Evolutionary conservation across 1,284 basidiomycete genomes (phyloP).

Genomic region (Sanguinoderma infundibulare): DNA sequence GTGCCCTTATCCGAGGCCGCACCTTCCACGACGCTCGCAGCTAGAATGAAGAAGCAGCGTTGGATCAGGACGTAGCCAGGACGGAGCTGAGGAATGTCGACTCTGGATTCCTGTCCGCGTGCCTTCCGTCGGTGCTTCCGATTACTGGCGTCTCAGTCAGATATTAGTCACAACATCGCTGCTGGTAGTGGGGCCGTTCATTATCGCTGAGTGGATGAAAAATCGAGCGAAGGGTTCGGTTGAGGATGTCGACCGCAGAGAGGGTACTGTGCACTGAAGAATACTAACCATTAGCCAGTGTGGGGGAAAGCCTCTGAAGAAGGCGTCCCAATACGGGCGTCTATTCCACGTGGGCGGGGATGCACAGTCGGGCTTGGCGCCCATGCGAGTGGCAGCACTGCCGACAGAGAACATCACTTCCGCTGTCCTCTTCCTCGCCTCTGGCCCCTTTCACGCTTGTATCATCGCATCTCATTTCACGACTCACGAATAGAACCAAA

Average conservation of each 20-base stretch:
- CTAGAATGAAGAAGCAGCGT: not conserved
- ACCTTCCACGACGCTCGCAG: slow-evolving; percentile 12
- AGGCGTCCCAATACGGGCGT: slow-evolving; percentile 1
- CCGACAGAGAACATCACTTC: slow-evolving; percentile 18
- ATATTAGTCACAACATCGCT: no score
- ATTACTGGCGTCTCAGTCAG: no score
- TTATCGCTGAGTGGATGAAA: no score
- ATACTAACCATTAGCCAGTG: no score
- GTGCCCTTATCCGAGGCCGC: slow-evolving; percentile 5
- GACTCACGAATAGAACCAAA: not conserved
- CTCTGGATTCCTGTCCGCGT: no score
- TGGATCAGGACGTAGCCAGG: slow-evolving; percentile 2
- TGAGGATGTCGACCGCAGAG: no score
- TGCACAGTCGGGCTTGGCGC: slow-evolving; percentile 20
- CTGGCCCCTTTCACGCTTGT: not conserved
- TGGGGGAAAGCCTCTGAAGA: no score
- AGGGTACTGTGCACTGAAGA: no score
- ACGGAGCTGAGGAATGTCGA: no score
- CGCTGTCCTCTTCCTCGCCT: slow-evolving; percentile 1
- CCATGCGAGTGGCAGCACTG: slow-evolving; percentile 22
- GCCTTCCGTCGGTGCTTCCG: no score
- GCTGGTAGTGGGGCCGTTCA: no score
- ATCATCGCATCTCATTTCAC: not conserved
- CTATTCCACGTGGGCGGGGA: slow-evolving; percentile 6
- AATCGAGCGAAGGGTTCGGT: no score